Conservation (phyloP, 2,329 filamentous ascomycete species). For the Phoma sp. region DNA sequence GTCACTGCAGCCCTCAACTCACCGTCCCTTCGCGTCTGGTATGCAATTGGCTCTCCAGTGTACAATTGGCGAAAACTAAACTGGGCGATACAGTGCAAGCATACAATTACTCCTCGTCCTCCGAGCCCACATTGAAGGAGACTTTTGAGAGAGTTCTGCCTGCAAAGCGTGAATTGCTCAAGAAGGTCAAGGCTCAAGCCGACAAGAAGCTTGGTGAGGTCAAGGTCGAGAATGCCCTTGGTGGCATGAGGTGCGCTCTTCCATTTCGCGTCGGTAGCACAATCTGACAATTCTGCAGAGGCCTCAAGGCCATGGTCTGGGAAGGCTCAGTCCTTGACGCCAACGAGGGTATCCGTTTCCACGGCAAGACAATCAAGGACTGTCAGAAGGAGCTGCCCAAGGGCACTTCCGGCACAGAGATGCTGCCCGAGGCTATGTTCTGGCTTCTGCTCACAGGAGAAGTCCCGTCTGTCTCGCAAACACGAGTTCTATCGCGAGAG, state of each 20-base stretch:
- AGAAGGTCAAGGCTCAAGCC: conserved; percentile 87
- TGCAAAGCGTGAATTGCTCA: conserved; percentile 89
- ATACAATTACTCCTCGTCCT: conserved; percentile 71
- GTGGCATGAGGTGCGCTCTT: conserved; percentile 77
- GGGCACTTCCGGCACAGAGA: conserved; percentile 89
- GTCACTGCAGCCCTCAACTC: conserved; percentile 32
- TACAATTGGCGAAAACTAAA: conserved; percentile 18
- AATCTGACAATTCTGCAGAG: conserved; percentile 52
- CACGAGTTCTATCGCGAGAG: conserved; percentile 81
- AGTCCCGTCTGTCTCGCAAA: conserved; percentile 82
- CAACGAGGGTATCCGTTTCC: conserved; percentile 97
- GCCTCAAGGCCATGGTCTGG: conserved; percentile 98
- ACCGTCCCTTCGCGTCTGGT: conserved; percentile 45
- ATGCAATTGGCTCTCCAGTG: conserved; percentile 33
- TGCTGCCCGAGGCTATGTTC: conserved; percentile 99
- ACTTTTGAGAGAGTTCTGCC: conserved; percentile 85
- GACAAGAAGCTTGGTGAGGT: conserved; percentile 87
- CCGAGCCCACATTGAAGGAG: conserved; percentile 88
- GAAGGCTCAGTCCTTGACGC: conserved; percentile 96
- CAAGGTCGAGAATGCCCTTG: conserved; percentile 91
- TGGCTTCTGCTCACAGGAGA: conserved; percentile 95
- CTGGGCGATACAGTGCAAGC: conserved; percentile 41
- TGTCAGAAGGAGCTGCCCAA: conserved; percentile 94
- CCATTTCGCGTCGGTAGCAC: no score
- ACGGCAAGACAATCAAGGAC: conserved; percentile 96